phyloP scores from a whole-genome alignment of 306 rosid genomes.

The Trifolium repens region DNA sequence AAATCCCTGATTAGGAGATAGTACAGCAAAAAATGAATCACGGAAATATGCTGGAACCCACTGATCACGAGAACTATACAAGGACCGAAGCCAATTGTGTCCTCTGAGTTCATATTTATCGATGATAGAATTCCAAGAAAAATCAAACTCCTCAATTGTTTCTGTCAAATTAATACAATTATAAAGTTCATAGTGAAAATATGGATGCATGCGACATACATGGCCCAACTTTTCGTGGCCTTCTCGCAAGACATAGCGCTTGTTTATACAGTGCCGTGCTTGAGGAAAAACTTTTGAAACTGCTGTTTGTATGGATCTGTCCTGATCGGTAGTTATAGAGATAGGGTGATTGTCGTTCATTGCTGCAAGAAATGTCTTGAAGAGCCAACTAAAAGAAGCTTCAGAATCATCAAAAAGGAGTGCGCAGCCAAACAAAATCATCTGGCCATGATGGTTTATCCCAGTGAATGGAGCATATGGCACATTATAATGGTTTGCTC shows the following conservation, averaged over 20 bases:
- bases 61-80: slow-evolving; percentile 74
- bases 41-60: slow-evolving; percentile 92
- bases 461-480: slow-evolving; percentile 90
- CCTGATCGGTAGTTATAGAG: slow-evolving; percentile 87
- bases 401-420: slow-evolving; percentile 89
- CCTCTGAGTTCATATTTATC: slow-evolving; percentile 77
- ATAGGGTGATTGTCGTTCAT: slow-evolving; percentile 81
- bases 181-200: slow-evolving; percentile 80
- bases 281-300: slow-evolving; percentile 83
- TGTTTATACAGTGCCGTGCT: slow-evolving; percentile 81
- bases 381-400: slow-evolving; percentile 83
- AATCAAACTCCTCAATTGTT: slow-evolving; percentile 90
- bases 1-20: slow-evolving; percentile 73
- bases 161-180: slow-evolving; percentile 91
- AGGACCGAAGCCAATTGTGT: slow-evolving; percentile 83
- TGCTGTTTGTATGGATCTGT: slow-evolving; percentile 76
- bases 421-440: slow-evolving; percentile 86
- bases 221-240: slow-evolving; percentile 85
- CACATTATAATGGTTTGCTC: slow-evolving; percentile 73
- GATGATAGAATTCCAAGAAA: slow-evolving; percentile 77
- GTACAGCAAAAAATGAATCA: slow-evolving; percentile 76
- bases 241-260: slow-evolving; percentile 91
- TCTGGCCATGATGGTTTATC: slow-evolving; percentile 91
- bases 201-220: slow-evolving; percentile 79
- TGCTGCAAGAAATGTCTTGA: slow-evolving; percentile 84